A percentile compares a stretch with the other conserved stretches of the same genome.
phyloP scores from a whole-genome alignment of 129 eudicot species.

The Chrysanthemum lavandulifolium region DNA sequence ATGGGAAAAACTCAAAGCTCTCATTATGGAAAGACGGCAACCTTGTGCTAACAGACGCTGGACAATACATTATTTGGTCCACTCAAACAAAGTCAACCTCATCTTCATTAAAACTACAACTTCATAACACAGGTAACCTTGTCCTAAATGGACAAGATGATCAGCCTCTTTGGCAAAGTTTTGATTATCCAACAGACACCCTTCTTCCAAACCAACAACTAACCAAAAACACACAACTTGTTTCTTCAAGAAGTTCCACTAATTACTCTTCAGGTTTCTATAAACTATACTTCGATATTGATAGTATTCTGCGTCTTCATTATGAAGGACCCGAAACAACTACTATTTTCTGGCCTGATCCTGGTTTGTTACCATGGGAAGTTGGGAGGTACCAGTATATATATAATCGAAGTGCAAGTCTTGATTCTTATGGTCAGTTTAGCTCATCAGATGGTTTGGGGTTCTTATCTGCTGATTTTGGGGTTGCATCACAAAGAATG shows the following conservation, averaged over 20 bases:
- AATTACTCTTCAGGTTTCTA: constrained; percentile 47
- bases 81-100: constrained; percentile 29
- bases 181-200: constrained; percentile 56
- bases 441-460: constrained; percentile 28
- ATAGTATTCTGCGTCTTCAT: constrained; percentile 43
- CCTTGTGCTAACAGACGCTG: constrained; percentile 45
- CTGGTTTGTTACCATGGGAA: constrained; percentile 17
- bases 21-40: constrained; percentile 32
- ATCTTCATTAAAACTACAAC: constrained; percentile 24
- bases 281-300: constrained; percentile 38
- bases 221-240: constrained; percentile 25
- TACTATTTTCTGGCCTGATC: constrained; percentile 22
- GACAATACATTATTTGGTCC: constrained; percentile 35
- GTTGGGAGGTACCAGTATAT: constrained; percentile 25
- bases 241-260: constrained; percentile 37
- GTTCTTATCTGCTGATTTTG: constrained; percentile 32
- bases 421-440: constrained; percentile 38
- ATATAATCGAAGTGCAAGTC: constrained; percentile 12
- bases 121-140: constrained; percentile 54
- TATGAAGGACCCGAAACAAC: constrained; percentile 28
- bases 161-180: constrained; percentile 58
- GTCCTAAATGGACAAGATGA: constrained; percentile 26
- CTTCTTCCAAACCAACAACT: constrained; percentile 51
- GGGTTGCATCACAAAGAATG: constrained; percentile 31
- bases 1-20: constrained; percentile 39